A percentile compares a stretch with the other conserved stretches of the same genome.
Evolutionary conservation across 139 green algal species (phyloP).

Genomic region (Chlorella sp.): DNA sequence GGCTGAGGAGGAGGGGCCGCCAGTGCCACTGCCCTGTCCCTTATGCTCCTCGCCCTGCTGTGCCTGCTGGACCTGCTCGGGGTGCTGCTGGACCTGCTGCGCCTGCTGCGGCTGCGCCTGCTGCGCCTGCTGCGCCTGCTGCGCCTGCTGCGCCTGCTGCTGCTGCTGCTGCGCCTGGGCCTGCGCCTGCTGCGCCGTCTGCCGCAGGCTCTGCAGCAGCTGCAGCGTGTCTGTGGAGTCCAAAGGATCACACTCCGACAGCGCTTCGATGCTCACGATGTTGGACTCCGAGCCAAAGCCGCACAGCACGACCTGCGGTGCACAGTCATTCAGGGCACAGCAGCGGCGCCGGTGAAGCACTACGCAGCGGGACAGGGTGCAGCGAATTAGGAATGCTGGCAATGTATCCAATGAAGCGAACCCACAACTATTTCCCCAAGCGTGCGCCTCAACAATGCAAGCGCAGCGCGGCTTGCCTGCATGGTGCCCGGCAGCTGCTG

Average conservation of each 20-base stretch:
- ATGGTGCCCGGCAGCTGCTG: background rate
- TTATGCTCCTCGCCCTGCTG: background rate
- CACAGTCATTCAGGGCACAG: background rate
- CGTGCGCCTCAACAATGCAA: no score
- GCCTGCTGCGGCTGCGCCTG: background rate
- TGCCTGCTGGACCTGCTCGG: background rate
- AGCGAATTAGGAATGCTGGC: no score
- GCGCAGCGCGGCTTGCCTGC: background rate
- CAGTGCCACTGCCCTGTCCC: background rate
- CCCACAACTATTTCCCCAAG: no score
- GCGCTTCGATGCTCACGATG: background rate
- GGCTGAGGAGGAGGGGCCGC: no score
- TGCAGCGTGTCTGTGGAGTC: no score
- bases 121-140: background rate
- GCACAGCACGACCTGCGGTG: conserved; percentile 6
- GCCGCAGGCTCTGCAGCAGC: background rate
- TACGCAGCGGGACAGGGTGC: no score
- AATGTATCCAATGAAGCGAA: no score
- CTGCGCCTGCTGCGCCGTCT: background rate
- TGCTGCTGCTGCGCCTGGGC: background rate
- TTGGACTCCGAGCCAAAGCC: background rate
- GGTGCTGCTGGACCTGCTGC: background rate
- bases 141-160: background rate
- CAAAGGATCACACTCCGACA: background rate
- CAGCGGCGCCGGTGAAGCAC: no score